phyloP scores from a whole-genome alignment of 2,329 filamentous ascomycete genomes.

The Aspergillus brasiliensis region DNA sequence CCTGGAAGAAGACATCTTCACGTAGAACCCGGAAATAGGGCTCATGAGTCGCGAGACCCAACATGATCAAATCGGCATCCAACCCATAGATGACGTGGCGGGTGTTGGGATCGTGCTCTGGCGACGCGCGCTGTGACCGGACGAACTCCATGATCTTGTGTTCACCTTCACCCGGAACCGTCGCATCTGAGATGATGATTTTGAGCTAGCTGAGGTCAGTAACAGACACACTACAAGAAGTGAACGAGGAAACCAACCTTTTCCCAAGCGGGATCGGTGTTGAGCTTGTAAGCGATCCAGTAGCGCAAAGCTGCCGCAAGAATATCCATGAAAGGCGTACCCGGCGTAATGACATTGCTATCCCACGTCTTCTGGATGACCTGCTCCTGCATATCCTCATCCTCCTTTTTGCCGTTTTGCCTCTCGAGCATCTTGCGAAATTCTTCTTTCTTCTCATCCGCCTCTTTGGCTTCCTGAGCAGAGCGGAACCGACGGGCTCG shows the following conservation, averaged over 20 bases:
- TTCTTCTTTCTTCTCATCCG: slow-evolving; percentile 87
- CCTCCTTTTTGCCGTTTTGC: slow-evolving; percentile 67
- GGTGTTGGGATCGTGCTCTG: slow-evolving; percentile 93
- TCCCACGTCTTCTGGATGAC: slow-evolving; percentile 89
- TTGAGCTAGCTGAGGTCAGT: slow-evolving; percentile 63
- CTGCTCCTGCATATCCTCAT: slow-evolving; percentile 63
- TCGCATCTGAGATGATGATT: slow-evolving; percentile 97
- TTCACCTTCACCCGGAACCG: slow-evolving; percentile 95
- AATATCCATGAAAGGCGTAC: slow-evolving; percentile 98
- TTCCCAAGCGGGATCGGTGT: slow-evolving; percentile 93
- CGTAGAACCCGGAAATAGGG: slow-evolving; percentile 94
- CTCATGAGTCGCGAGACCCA: slow-evolving; percentile 94
- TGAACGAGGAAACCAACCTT: slow-evolving; percentile 51
- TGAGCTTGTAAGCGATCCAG: slow-evolving; percentile 97
- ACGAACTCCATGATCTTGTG: slow-evolving; percentile 99
- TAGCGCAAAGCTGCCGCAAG: slow-evolving; percentile 87
- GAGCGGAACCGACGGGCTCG: slow-evolving; percentile 92
- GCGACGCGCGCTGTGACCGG: slow-evolving; percentile 85
- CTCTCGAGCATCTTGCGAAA: slow-evolving; percentile 81
- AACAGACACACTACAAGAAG: neutral
- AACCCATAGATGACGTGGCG: slow-evolving; percentile 97
- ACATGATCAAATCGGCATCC: slow-evolving; percentile 98
- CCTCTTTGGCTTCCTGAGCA: slow-evolving; percentile 90
- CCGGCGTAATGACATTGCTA: slow-evolving; percentile 83
- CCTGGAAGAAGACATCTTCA: slow-evolving; percentile 94